Percentiles rank a stretch among this genome's conserved stretches.
Conservation (phyloP, 1,284 basidiomycete species). For the Cutaneotrichosporon spelunceum region DNA sequence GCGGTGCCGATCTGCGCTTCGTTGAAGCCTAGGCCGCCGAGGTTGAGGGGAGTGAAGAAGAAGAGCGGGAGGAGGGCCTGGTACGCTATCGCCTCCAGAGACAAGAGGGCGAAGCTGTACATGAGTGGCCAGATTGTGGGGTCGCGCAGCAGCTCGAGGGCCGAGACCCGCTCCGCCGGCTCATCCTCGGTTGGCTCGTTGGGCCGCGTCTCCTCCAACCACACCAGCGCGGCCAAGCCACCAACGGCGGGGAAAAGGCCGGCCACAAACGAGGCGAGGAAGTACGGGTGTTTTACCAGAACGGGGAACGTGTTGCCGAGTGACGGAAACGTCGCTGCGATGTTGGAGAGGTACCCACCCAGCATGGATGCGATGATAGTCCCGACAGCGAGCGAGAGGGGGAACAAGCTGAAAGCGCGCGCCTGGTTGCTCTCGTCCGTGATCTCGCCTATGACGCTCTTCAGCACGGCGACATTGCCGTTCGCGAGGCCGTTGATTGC, state of each 20-base stretch:
- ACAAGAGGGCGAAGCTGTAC: slow-evolving; percentile 35
- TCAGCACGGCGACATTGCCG: slow-evolving; percentile 43
- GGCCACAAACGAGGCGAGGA: slow-evolving; percentile 36
- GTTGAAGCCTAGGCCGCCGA: slow-evolving; percentile 40
- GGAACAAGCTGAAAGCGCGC: slow-evolving; percentile 42
- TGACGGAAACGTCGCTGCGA: slow-evolving; percentile 20
- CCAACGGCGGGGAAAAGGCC: slow-evolving; percentile 31
- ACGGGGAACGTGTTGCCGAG: slow-evolving; percentile 30
- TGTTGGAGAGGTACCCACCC: slow-evolving; percentile 28
- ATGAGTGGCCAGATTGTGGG: slow-evolving; percentile 32
- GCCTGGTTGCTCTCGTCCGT: slow-evolving; percentile 43
- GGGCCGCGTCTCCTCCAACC: slow-evolving; percentile 36
- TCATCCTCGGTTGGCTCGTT: not conserved
- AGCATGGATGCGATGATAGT: slow-evolving; percentile 38
- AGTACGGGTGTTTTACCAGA: slow-evolving; percentile 34
- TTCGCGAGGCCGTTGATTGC: slow-evolving; percentile 39
- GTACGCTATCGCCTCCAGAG: slow-evolving; percentile 35
- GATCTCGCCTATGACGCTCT: slow-evolving; percentile 41
- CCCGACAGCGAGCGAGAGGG: slow-evolving; percentile 38
- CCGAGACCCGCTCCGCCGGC: slow-evolving; percentile 4
- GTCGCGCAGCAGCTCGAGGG: slow-evolving; percentile 29
- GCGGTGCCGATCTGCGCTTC: slow-evolving; percentile 39
- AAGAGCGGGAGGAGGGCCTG: slow-evolving; percentile 41
- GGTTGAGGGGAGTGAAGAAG: slow-evolving; percentile 41
- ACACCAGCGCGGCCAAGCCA: slow-evolving; percentile 29